phyloP scores from a whole-genome alignment of 495 filamentous ascomycete species.

The Lasiosphaeria ovina region DNA sequence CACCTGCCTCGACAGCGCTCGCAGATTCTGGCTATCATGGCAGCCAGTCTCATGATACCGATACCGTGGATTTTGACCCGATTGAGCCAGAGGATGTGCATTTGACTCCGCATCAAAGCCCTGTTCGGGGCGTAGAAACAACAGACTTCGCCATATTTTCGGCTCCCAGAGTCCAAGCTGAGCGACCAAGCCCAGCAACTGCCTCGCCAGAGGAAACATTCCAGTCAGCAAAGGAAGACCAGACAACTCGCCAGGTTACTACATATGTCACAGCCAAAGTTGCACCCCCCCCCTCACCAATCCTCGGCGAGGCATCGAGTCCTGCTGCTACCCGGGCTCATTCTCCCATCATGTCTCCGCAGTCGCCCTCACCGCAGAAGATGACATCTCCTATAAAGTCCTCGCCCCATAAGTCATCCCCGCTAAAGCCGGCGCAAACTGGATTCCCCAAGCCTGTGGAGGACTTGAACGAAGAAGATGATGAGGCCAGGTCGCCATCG shows the following conservation, averaged over 20 bases:
- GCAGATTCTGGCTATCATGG: conserved; percentile 83
- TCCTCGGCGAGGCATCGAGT: conserved; percentile 16
- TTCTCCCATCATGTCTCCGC: conserved; percentile 26
- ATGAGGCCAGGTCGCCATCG: conserved; percentile 49
- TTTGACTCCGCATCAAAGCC: conserved; percentile 10
- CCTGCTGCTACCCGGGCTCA: conserved; percentile 14
- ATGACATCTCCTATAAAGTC: conserved; percentile 20
- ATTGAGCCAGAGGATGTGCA: conserved; percentile 26
- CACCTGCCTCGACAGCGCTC: conserved; percentile 27
- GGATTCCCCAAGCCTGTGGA: conserved; percentile 23
- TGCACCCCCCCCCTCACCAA: conserved; percentile 16
- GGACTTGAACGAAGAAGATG: conserved; percentile 32
- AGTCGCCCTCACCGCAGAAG: conserved; percentile 26
- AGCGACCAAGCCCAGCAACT: conserved; percentile 23
- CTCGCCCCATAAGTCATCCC: conserved; percentile 27
- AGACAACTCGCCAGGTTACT: conserved; percentile 26
- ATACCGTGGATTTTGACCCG: conserved; percentile 22
- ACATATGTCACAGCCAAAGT: conserved; percentile 11
- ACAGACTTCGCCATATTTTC: conserved; percentile 20
- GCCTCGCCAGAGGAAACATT: conserved; percentile 43
- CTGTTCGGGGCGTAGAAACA: conserved; percentile 16
- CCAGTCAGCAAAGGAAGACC: conserved; percentile 65
- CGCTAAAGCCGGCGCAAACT: conserved; percentile 21
- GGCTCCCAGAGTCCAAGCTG: conserved; percentile 9
- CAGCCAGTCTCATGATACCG: conserved; percentile 50